Base-by-base conservation (phyloP, 2,329 filamentous ascomycete species). In the Fusarium torulosum region DNA sequence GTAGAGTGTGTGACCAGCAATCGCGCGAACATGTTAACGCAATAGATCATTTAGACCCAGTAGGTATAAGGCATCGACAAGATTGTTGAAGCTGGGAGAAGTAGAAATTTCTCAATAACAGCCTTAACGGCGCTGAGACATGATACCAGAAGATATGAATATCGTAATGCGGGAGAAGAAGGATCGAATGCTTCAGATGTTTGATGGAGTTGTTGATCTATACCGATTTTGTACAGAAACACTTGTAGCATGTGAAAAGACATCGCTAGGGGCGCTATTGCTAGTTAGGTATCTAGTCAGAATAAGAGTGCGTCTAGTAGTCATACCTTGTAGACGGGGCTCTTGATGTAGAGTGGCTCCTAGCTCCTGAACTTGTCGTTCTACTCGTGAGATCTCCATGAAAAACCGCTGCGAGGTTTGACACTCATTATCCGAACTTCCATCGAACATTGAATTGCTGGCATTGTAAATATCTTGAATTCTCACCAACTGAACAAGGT, bases 331-430 rank as follows among this genome's bases (percentile, higher is more conserved):
- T 0, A 59, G 49, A 37, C 20, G 21, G 11, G 53, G 17, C 25
- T 25, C 49, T 5, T 44, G 53, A 3, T 41, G 29, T 4, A 64
- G 25, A 8, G 31, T 21, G 6, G 21, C 10, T 4, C 17, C 38
- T 4, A 64, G 20, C 7, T 58, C 40, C 27, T 64, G 52, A 15
- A 56, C 19, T 8, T 61, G 55, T 14, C 35, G 44, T 55, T 66
- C 61, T 15, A 66, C 21, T 25, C 44, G 25, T 1, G 61, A 62
- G 0, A 42, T 41, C 5, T 50, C 41, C 45, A 55, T 49, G 3
- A 56, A 25, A 1, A 66, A 23, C 1, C 29, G 23, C 14, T 37
- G 33, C 1, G 50, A 50, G 6, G 45, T 9, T 8, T 44, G 25
- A 3, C 14, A 2, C 23, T 61, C 50, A 1, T 35, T 13, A 6